phyloP scores from a whole-genome alignment of 179 eudicot species.

The Drosera spatulata region DNA sequence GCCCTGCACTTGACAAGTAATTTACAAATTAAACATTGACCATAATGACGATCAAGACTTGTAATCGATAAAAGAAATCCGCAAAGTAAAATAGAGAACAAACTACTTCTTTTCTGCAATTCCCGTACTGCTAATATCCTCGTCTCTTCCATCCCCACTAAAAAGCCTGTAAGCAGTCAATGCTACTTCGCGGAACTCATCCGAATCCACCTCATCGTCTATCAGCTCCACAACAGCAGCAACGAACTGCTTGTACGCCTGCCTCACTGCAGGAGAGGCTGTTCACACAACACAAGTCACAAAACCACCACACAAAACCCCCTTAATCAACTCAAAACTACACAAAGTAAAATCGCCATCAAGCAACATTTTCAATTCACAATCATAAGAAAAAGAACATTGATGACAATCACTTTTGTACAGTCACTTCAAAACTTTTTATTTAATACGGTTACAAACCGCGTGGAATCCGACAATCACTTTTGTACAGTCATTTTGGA shows the following conservation, averaged over 20 bases:
- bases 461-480: too few relatives aligned
- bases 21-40: neutral
- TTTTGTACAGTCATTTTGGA: too few relatives aligned
- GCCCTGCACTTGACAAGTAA: slow-evolving; percentile 33
- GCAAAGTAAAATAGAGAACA: neutral
- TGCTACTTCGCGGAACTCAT: slow-evolving; percentile 76
- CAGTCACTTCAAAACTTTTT: too few relatives aligned
- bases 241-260: slow-evolving; percentile 64
- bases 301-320: neutral
- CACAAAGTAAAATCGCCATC: neutral
- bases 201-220: slow-evolving; percentile 58
- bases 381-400: too few relatives aligned
- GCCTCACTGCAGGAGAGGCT: slow-evolving; percentile 81
- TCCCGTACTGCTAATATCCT: slow-evolving; percentile 15
- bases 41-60: neutral
- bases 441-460: too few relatives aligned
- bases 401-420: too few relatives aligned
- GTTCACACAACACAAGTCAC: slow-evolving; percentile 7
- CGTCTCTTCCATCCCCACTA: slow-evolving; percentile 24
- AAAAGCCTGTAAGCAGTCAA: slow-evolving; percentile 45
- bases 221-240: slow-evolving; percentile 76
- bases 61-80: too few relatives aligned
- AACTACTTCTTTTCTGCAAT: slow-evolving; percentile 47
- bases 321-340: neutral
- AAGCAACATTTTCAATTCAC: too few relatives aligned